phyloP scores from a whole-genome alignment of 306 rosid genomes.

The Abrus pulchellus region DNA sequence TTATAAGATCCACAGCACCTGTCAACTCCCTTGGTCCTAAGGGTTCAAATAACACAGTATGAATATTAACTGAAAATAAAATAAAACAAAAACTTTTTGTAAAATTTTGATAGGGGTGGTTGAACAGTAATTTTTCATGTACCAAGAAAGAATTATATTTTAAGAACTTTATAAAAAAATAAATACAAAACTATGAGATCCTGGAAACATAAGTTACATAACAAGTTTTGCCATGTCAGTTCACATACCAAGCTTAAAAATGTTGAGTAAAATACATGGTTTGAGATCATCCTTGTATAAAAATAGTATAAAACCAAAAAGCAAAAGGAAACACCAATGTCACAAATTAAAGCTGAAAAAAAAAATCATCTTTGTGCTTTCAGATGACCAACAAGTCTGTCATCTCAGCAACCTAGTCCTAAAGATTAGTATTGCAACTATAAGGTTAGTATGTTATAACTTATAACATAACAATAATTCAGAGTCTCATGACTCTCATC shows the following conservation, averaged over 20 bases:
- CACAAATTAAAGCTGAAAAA: conserved; percentile 16
- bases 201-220: neutral
- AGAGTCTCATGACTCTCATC: conserved; percentile 1
- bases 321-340: conserved; percentile 7
- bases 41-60: conserved; percentile 43
- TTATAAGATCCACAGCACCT: conserved; percentile 91
- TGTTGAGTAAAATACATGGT: neutral
- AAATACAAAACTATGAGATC: conserved; percentile 2
- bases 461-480: neutral
- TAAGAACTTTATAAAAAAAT: neutral
- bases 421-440: neutral
- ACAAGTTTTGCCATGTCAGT: conserved; percentile 4
- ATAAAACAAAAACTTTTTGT: neutral
- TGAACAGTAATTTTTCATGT: neutral
- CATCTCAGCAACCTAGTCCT: conserved; percentile 9
- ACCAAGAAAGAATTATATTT: neutral
- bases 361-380: neutral
- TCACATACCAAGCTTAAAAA: conserved; percentile 13
- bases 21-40: conserved; percentile 96
- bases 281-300: conserved; percentile 2
- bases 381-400: neutral
- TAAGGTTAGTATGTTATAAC: neutral
- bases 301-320: conserved; percentile 3
- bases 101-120: conserved; percentile 1
- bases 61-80: neutral